These are phyloP conservation scores for Gossypium ekmanianum DNA, from an alignment of 345 rosid genomes.

Conservation along the genomic window DNA sequence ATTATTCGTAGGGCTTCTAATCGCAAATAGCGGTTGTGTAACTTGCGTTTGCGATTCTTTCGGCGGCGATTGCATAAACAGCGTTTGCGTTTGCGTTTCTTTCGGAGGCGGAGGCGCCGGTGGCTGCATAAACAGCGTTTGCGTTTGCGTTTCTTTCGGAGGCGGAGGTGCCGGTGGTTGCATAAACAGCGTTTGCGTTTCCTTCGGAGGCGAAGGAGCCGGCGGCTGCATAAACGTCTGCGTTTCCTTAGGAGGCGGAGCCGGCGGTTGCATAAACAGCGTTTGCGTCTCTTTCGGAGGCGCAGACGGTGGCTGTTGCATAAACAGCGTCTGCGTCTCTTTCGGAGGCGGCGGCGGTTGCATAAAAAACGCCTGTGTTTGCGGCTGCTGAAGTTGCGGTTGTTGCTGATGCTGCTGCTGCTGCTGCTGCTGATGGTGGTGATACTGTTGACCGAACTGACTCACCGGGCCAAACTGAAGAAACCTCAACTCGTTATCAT, in stretches of 20 bases:
- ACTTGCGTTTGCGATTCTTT: not conserved
- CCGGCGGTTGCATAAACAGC: not conserved
- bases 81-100: not conserved
- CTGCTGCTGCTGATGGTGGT: slow-evolving; percentile 4
- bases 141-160: not conserved
- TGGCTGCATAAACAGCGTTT: not conserved
- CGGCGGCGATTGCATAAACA: not conserved
- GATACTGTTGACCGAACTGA: slow-evolving; percentile 28
- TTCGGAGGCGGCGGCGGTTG: slow-evolving; percentile 19
- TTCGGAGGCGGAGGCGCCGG: not conserved
- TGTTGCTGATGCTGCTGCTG: slow-evolving; percentile 15
- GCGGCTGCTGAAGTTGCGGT: not conserved
- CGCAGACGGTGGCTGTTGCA: not conserved
- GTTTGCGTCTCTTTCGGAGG: not conserved
- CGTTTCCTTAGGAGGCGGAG: not conserved
- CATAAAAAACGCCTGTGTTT: slow-evolving; percentile 15
- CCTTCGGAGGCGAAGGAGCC: not conserved
- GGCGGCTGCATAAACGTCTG: not conserved
- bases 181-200: not conserved
- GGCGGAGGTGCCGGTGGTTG: not conserved
- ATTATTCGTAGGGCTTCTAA: slow-evolving; percentile 12
- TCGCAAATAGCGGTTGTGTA: not conserved
- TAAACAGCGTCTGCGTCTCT: slow-evolving; percentile 12
- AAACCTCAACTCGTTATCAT: slow-evolving; percentile 67
- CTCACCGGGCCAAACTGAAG: slow-evolving; percentile 48